Conservation (phyloP, 768 basidiomycete species). For the Lactifluus piperatus region DNA sequence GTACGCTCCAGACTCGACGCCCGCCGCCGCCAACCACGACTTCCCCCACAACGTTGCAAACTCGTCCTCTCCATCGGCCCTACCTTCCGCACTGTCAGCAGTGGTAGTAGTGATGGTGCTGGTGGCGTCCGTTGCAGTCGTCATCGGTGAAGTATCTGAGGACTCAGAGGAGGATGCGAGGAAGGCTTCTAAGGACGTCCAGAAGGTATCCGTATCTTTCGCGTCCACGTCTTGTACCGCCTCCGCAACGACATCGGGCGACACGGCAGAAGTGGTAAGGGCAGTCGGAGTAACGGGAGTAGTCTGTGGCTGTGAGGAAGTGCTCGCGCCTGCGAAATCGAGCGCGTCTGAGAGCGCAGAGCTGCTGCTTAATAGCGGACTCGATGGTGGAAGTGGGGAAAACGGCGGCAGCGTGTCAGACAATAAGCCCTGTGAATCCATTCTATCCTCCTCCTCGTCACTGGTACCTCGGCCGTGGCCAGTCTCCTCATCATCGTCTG, state of each 20-base stretch:
- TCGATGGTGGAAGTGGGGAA: conserved; percentile 28
- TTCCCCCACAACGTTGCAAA: too few species aligned
- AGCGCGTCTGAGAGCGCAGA: too few species aligned
- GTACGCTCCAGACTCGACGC: too few species aligned
- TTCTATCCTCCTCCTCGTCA: too few species aligned
- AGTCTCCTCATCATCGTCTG: conserved; percentile 36
- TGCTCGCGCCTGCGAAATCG: neutral
- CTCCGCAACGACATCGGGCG: neutral
- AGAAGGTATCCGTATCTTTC: conserved; percentile 11
- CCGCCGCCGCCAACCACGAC: too few species aligned
- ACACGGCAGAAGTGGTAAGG: neutral
- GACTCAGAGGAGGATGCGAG: neutral
- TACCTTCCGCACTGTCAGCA: neutral
- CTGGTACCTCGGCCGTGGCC: too few species aligned
- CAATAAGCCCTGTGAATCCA: conserved; percentile 21
- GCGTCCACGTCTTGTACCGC: neutral
- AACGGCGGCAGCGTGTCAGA: conserved; percentile 25
- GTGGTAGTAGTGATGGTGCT: too few species aligned
- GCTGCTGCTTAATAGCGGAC: conserved; percentile 27
- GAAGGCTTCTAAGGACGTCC: conserved; percentile 13
- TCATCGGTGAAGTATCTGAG: neutral
- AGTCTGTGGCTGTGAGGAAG: neutral
- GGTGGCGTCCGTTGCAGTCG: neutral
- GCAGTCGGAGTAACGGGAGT: neutral
- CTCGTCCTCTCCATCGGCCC: too few species aligned